A percentile compares a stretch with the other conserved stretches of the same genome.
Evolutionary conservation across 1,284 basidiomycete species (phyloP).

Genomic region (Austroboletus novae-zelandiae): DNA sequence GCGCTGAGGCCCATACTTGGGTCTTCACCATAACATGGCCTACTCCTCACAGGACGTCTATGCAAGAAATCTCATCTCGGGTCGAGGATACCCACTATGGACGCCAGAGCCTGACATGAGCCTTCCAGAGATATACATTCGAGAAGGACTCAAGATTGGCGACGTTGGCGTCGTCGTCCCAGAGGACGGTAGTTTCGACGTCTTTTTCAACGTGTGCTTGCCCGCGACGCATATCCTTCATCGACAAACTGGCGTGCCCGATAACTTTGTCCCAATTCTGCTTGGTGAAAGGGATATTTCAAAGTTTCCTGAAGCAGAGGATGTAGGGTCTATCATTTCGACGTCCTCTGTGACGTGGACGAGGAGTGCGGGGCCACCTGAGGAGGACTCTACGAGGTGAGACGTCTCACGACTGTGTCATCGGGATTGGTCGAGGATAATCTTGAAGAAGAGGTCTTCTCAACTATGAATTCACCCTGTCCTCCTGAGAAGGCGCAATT

Average conservation of each 20-base stretch:
- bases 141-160: conserved; percentile 22
- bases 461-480: conserved; percentile 9
- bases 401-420: no score
- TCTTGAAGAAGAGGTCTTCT: background rate
- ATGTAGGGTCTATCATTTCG: conserved; percentile 12
- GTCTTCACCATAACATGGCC: background rate
- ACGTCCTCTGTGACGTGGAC: conserved; percentile 9
- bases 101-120: conserved; percentile 22
- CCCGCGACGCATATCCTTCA: conserved; percentile 17
- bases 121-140: conserved; percentile 22
- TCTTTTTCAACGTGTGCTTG: conserved; percentile 34
- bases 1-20: no score
- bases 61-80: conserved; percentile 17
- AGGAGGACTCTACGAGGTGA: background rate
- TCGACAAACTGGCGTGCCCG: conserved; percentile 15
- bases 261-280: conserved; percentile 7
- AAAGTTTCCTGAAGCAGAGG: conserved; percentile 10
- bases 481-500: conserved; percentile 19
- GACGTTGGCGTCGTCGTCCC: conserved; percentile 28
- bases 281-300: conserved; percentile 7
- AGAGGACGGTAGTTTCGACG: conserved; percentile 29
- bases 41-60: conserved; percentile 14
- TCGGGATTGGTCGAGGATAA: no score
- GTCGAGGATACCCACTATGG: conserved; percentile 27
- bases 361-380: background rate